These are phyloP conservation scores for Lavandula angustifolia DNA, from an alignment of 257 asterid species.

Conservation along the genomic window DNA sequence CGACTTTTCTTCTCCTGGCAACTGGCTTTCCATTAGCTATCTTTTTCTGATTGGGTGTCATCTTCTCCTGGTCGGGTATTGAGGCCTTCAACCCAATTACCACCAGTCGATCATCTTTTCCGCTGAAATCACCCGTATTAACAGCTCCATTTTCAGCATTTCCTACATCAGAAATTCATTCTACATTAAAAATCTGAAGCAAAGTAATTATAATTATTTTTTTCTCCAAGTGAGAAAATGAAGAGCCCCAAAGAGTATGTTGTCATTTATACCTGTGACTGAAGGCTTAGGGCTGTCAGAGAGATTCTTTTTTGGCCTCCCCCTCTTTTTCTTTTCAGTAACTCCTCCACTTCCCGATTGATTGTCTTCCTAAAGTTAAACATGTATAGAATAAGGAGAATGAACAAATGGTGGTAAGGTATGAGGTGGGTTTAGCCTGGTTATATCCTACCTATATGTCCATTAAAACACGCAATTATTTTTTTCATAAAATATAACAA, in stretches of 20 bases:
- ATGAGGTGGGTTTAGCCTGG: not conserved
- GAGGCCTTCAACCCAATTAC: conserved; percentile 30
- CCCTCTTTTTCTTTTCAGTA: conserved; percentile 47
- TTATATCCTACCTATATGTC: no score
- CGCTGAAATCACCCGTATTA: conserved; percentile 29
- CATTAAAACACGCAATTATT: no score
- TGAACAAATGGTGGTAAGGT: not conserved
- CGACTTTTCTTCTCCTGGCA: conserved; percentile 34
- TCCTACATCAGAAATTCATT: conserved; percentile 28
- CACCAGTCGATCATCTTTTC: conserved; percentile 37
- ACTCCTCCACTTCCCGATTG: conserved; percentile 35
- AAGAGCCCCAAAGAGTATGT: conserved; percentile 12
- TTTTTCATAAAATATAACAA: no score
- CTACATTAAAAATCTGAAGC: conserved; percentile 4
- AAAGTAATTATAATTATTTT: not conserved
- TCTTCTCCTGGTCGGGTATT: conserved; percentile 26
- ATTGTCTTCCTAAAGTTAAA: conserved; percentile 43
- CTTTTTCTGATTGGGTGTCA: conserved; percentile 27
- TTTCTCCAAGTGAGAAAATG: conserved; percentile 13
- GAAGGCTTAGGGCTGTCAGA: conserved; percentile 26
- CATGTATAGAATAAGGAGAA: conserved; percentile 11
- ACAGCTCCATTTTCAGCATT: conserved; percentile 28
- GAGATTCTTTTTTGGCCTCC: conserved; percentile 50
- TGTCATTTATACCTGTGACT: conserved; percentile 39
- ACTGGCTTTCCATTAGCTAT: conserved; percentile 24